Evolutionary conservation across 768 basidiomycete genomes (phyloP), one percentile per base, ranked within the genome.

Genomic region (Tulasnella sp.): DNA sequence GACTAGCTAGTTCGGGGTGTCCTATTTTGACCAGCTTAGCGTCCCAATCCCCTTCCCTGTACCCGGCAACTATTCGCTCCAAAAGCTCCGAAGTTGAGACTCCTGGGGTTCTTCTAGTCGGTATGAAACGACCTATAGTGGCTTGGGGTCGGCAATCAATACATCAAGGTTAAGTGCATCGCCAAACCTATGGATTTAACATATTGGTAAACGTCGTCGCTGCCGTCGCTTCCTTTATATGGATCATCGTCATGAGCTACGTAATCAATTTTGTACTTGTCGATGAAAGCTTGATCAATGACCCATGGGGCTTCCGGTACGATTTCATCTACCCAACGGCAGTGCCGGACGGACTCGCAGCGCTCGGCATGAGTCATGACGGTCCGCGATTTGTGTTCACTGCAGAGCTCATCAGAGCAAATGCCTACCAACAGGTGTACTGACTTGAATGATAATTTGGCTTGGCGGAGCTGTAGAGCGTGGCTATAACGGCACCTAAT

Each of bases 251-350:
- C 98, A 83, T 99, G 98, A 4, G 97, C 97, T 72, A 99, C 93
- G 83, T 98, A 99, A 85, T 99, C 98, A 82, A 99, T 97, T 85
- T 93, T 85, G 85, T 94, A 92, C 85, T 93, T 93, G 72, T 94
- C 90, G 31, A 99, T 82, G 85, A 98, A 99, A 0, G 89, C 92
- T 78, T 93, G 88, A 82, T 93, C 91, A 80, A 99, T 88, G 58
- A 95, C 88, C 98, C 97, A 98, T 2, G 98, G 98, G 3, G 93
- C 94, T 50, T 95, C 93, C 6, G 95, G 90, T 28, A 98, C 88
- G 74, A 99, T 93, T 86, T 98, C 94, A 85, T 98, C 96, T 0
- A 96, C 96, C 97, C 97, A 99, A 80, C 95, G 91, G 85, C 97
- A 97, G 85, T 99, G 96, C 24, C 95, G 89, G 24, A 93, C 93